Base-by-base conservation (phyloP, 2,329 filamentous ascomycete species). In the Cercospora canescens region DNA sequence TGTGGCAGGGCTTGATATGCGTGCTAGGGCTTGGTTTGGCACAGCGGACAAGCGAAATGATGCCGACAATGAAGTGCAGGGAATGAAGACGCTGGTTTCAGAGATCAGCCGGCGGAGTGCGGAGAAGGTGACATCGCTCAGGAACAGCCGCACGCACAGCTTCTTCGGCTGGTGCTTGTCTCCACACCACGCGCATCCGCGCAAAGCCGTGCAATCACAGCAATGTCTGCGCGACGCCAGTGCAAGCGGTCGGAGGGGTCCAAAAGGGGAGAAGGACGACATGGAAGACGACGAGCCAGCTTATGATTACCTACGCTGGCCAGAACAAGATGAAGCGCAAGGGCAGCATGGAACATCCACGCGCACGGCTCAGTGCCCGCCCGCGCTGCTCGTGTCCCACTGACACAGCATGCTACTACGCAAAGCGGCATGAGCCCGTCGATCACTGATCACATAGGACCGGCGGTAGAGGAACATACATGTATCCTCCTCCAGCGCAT, bases 111-210 rank as follows among this genome's bases (percentile, higher is more conserved):
- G 45, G 14, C 12, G 37, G n/a, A 48, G 37, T 41, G 57, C 39
- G 37, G 37, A 60, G 56, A 59, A 59, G 21, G 32, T 39, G n/a
- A 39, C 32, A 39, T 58, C 55, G 55, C 24, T n/a, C 52, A 55
- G 52, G 9, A 28, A 55, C 30, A 55, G 16, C 16, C 52, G 28
- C 28, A 54, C 28, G n/a, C 50, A 30, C n/a, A 11, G 28, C 50
- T 32, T 14, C 50, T 54, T 54, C 50, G 28, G n/a, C n/a, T 32
- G 24, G 24, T 54, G 50, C 50, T n/a, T 32, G 50, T 54, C 50
- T 54, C 50, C 50, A 24, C 41, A 24, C 41, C 41, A 21, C n/a
- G 41, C 41, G 14, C 11, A 45, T 54, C 50, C 50, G 50, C 50
- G 9, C 4, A 14, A 24, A 54, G 50, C 28, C 28, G 50, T 32